phyloP scores from a whole-genome alignment of 352 stramenopile species.

The Phytophthora meadii region DNA sequence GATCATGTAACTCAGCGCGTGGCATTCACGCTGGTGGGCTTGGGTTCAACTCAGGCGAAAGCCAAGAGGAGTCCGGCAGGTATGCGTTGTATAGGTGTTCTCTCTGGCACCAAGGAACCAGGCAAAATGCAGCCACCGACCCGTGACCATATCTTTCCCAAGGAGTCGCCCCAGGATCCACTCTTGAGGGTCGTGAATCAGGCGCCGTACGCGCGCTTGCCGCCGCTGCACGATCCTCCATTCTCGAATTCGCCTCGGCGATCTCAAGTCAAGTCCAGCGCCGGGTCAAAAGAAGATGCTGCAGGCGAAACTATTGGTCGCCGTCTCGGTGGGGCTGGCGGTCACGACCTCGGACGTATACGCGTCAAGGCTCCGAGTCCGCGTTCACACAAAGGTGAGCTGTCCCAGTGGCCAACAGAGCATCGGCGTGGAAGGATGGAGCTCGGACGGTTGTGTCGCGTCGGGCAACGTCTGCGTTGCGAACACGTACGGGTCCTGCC shows the following conservation, averaged over 20 bases:
- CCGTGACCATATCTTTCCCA: slow-evolving; percentile 10
- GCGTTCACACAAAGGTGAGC: slow-evolving; percentile 21
- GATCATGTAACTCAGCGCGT: no score
- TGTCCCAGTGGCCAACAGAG: neutral
- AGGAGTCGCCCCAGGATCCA: slow-evolving; percentile 11
- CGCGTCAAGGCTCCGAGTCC: slow-evolving; percentile 30
- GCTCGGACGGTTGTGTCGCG: neutral
- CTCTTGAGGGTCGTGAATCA: neutral
- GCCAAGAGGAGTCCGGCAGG: slow-evolving; percentile 6
- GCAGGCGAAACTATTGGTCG: slow-evolving; percentile 19
- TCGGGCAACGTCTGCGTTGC: neutral
- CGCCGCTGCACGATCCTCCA: slow-evolving; percentile 15
- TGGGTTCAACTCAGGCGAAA: slow-evolving; percentile 9
- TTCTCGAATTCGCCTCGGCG: slow-evolving; percentile 29
- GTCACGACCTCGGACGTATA: slow-evolving; percentile 14
- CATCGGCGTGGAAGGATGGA: neutral
- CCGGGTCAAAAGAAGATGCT: slow-evolving; percentile 28
- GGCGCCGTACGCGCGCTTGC: slow-evolving; percentile 2
- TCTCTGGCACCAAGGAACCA: neutral
- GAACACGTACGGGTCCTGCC: neutral
- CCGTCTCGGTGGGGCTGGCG: slow-evolving; percentile 16
- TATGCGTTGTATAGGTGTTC: neutral
- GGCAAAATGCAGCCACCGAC: neutral
- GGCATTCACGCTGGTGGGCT: neutral
- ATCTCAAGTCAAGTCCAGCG: slow-evolving; percentile 32